These are phyloP conservation scores for Globisporangium mamillatum DNA, from an alignment of 352 stramenopile species.

Conservation along the genomic window DNA sequence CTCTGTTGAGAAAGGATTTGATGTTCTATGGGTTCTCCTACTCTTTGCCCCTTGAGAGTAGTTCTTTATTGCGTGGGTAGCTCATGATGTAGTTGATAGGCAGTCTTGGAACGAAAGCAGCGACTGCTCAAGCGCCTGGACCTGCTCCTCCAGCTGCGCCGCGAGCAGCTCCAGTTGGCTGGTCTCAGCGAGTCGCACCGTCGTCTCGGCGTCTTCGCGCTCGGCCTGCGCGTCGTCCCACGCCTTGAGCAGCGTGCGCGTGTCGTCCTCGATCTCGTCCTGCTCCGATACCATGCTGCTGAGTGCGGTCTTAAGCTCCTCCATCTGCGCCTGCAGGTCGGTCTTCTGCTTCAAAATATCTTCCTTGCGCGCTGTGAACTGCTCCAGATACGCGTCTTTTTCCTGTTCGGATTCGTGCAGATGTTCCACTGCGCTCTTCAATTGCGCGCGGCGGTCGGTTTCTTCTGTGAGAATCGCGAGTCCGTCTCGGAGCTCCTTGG, in stretches of 20 bases:
- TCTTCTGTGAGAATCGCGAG: constrained; percentile 40
- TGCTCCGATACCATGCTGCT: constrained; percentile 38
- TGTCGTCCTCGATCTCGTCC: constrained; percentile 51
- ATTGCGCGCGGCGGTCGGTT: constrained; percentile 25
- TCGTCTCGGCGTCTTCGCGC: constrained; percentile 73
- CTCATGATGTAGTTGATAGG: neutral
- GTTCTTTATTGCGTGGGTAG: neutral
- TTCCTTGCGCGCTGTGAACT: constrained; percentile 28
- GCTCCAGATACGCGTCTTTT: constrained; percentile 33
- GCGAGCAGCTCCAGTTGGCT: constrained; percentile 27
- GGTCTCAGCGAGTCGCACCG: constrained; percentile 49
- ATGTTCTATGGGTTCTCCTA: constrained; percentile 1
- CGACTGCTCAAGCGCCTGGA: constrained; percentile 28
- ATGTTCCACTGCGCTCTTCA: constrained; percentile 33
- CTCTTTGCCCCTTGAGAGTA: neutral
- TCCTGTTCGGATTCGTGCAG: constrained; percentile 33
- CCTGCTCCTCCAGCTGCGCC: constrained; percentile 23
- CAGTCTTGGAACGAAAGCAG: constrained; percentile 8
- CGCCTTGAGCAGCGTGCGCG: constrained; percentile 24
- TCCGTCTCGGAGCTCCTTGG: constrained; percentile 27
- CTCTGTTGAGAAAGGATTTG: constrained; percentile 5
- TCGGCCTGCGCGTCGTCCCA: constrained; percentile 43
- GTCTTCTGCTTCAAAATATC: constrained; percentile 38
- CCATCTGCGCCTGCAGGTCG: constrained; percentile 54
- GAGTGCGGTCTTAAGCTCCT: constrained; percentile 45